Evolutionary conservation across 306 rosid species (phyloP).

Genomic region (Quillaja saponaria): DNA sequence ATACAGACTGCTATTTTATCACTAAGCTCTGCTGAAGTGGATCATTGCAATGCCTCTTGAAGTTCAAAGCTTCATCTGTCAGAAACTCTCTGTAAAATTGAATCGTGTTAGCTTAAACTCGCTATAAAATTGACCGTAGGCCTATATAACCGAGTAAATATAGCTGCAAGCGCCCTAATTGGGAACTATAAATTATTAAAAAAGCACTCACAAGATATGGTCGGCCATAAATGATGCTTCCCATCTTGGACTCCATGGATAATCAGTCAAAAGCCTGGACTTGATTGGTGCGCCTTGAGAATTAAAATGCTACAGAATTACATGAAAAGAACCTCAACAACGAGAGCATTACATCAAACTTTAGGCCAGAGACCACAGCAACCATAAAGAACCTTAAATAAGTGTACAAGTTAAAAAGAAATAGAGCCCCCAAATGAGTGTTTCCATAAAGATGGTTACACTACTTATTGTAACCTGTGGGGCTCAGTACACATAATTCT

Average conservation of each 20-base stretch:
- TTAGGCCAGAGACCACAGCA: neutral
- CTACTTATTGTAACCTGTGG: neutral
- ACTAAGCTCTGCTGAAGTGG: slow-evolving; percentile 43
- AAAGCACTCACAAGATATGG: slow-evolving; percentile 61
- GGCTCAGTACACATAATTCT: neutral
- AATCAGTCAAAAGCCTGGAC: slow-evolving; percentile 55
- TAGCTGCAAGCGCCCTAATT: neutral
- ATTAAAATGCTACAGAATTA: slow-evolving; percentile 65
- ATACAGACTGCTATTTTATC: slow-evolving; percentile 14
- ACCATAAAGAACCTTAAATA: neutral
- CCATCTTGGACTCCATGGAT: slow-evolving; percentile 97
- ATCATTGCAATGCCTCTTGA: slow-evolving; percentile 85
- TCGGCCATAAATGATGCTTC: slow-evolving; percentile 69
- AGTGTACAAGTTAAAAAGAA: neutral
- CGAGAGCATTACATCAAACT: neutral
- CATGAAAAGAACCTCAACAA: slow-evolving; percentile 2
- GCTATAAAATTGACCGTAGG: too few species aligned
- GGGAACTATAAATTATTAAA: neutral
- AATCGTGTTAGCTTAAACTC: slow-evolving; percentile 16
- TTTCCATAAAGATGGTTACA: neutral
- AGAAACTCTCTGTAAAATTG: slow-evolving; percentile 62
- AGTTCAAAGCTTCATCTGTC: slow-evolving; percentile 73
- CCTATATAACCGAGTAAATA: neutral
- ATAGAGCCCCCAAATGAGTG: neutral
- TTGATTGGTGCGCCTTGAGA: slow-evolving; percentile 68